Evolutionary conservation across 257 asterid species (phyloP), one percentile per base, ranked within the genome.

Genomic region (Nemophila menziesii): DNA sequence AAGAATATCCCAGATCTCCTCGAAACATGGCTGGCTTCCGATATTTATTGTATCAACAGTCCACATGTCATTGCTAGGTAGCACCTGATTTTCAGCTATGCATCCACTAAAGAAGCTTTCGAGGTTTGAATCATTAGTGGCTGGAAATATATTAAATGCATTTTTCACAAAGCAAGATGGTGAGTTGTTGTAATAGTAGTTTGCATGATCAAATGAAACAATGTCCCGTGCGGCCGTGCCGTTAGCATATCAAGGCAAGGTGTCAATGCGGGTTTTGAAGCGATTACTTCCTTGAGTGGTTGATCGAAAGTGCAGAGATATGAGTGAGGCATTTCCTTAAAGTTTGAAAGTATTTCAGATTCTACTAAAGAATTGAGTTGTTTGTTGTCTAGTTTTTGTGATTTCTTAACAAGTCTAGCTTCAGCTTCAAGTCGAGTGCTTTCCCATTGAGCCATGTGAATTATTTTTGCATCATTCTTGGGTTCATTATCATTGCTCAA

Each of bases 361-460:
- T 29, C 36, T 29, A n/a, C n/a, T n/a, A 29, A 29, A 7, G 36
- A 29, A 29, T 29, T 29, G 36, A 29, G 36, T 29, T 10, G 3
- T 7, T 13, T 29, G 36, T 29, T 29, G 8, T 29, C 36, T 2
- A 29, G 36, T 5, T 29, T 29, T 29, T n/a, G n/a, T 41, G 46
- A 22, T 11, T 41, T 12, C 20, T 41, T 41, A 24, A 8, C 46
- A 9, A 41, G 20, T 41, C 46, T 41, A 17, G 46, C 46, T 41
- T 41, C 46, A 41, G 46, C 46, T 41, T 41, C 46, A 19, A 41
- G 46, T 8, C 46, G 20, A 8, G 46, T 41, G 46, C 23, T 19
- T 14, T 41, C 46, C 46, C 46, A 41, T 41, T 41, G 46, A 41
- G 46, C 46, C 11, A 41, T 41, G n/a, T 41, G 46, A 18, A 17